These are phyloP conservation scores for Pestalotiopsis sp. DNA, from an alignment of 2,329 filamentous ascomycete genomes.

Conservation along the genomic window DNA sequence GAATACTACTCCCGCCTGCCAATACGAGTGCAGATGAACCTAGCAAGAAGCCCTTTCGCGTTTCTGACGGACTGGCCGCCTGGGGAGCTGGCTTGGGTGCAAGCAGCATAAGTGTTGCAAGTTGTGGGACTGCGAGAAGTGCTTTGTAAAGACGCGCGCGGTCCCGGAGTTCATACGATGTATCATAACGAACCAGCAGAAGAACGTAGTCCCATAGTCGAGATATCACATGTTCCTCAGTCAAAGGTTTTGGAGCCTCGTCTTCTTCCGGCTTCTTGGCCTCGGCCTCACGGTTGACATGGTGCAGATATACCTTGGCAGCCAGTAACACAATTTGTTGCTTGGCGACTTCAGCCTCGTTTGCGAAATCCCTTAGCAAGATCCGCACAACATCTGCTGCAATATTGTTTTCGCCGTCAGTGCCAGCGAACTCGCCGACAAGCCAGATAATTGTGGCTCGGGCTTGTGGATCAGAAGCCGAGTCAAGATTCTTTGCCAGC, in stretches of 20 bases:
- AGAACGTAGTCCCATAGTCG: conserved; percentile 84
- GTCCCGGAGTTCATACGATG: conserved; percentile 92
- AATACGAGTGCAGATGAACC: conserved; percentile 87
- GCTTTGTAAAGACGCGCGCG: conserved; percentile 86
- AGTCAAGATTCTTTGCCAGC: conserved; percentile 88
- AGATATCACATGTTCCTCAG: conserved; percentile 68
- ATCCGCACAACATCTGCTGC: conserved; percentile 91
- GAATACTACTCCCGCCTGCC: conserved; percentile 72
- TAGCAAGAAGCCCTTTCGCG: conserved; percentile 74
- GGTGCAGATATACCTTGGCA: conserved; percentile 94
- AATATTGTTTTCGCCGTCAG: conserved; percentile 82
- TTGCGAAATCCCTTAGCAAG: conserved; percentile 79
- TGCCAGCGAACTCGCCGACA: conserved; percentile 88
- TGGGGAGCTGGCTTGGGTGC: conserved; percentile 95
- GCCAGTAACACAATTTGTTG: conserved; percentile 89
- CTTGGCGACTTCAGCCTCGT: conserved; percentile 84
- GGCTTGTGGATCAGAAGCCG: conserved; percentile 83
- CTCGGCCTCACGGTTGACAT: conserved; percentile 69
- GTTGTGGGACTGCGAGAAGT: conserved; percentile 79
- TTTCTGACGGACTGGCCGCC: conserved; percentile 85
- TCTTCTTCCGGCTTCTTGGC: conserved; percentile 11
- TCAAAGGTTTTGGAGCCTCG: neutral
- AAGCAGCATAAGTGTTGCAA: conserved; percentile 87
- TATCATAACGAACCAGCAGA: conserved; percentile 87
- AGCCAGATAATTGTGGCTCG: conserved; percentile 97